Conservation (phyloP, 2,329 filamentous ascomycete species). For the Nakataea oryzae region DNA sequence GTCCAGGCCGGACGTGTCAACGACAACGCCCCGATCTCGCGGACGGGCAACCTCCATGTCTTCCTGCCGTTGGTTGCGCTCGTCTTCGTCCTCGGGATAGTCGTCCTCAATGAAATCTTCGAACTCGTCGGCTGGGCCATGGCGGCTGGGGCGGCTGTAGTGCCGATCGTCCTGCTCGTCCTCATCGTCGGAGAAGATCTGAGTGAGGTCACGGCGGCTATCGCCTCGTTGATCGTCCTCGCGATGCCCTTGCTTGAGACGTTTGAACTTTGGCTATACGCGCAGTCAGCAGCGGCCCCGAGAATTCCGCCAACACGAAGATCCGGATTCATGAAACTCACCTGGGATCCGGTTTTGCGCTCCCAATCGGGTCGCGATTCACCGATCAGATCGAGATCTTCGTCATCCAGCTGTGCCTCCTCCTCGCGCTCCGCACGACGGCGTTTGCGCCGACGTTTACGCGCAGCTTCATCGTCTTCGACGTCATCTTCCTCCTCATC, state of each 20-base stretch:
- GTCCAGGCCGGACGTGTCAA: slow-evolving; percentile 77
- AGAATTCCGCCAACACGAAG: background rate
- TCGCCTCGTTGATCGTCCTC: slow-evolving; percentile 57
- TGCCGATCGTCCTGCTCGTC: slow-evolving; percentile 55
- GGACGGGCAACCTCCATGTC: slow-evolving; percentile 84
- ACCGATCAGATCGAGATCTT: slow-evolving; percentile 91
- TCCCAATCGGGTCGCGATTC: slow-evolving; percentile 65
- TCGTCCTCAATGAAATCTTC: slow-evolving; percentile 97
- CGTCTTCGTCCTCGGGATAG: slow-evolving; percentile 77
- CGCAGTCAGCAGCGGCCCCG: background rate
- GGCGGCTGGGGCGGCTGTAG: slow-evolving; percentile 37
- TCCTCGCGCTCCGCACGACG: slow-evolving; percentile 66
- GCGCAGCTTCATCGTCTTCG: slow-evolving; percentile 47
- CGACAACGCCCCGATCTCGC: slow-evolving; percentile 56
- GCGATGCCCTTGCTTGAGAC: slow-evolving; percentile 83
- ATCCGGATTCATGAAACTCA: slow-evolving; percentile 27
- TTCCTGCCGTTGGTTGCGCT: slow-evolving; percentile 64
- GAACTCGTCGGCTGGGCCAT: slow-evolving; percentile 66
- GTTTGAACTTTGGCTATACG: slow-evolving; percentile 78
- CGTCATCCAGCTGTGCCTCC: slow-evolving; percentile 85
- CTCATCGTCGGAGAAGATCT: slow-evolving; percentile 95
- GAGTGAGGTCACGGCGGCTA: slow-evolving; percentile 65
- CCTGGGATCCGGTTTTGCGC: slow-evolving; percentile 57
- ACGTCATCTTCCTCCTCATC: slow-evolving; percentile 73
- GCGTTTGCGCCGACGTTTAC: slow-evolving; percentile 65